phyloP scores from a whole-genome alignment of 2,329 filamentous ascomycete species.

The Neofusicoccum cordaticola region DNA sequence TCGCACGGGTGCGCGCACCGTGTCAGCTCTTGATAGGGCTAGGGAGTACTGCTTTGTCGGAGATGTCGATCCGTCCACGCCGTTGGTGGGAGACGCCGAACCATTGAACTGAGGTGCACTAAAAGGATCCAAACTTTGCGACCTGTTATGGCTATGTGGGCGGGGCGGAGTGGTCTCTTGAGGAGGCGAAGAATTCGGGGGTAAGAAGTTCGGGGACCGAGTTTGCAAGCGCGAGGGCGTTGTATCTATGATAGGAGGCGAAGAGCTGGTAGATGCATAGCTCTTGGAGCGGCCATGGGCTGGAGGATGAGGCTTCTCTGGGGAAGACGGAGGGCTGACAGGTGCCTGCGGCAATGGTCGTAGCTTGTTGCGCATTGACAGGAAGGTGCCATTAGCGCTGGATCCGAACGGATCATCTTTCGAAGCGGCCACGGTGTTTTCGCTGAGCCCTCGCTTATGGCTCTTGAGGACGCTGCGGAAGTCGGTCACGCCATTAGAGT shows the following conservation, averaged over 20 bases:
- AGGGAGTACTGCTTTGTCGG: conserved; percentile 44
- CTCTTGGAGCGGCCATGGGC: conserved; percentile 34
- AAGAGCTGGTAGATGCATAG: conserved; percentile 30
- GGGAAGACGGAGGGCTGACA: conserved; percentile 27
- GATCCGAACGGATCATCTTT: conserved; percentile 45
- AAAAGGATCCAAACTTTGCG: conserved; percentile 25
- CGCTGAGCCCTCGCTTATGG: conserved; percentile 75
- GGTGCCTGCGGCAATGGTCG: conserved; percentile 48
- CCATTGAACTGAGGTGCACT: conserved; percentile 45
- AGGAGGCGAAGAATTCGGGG: not conserved
- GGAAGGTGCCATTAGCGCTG: conserved; percentile 64
- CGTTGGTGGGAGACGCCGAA: conserved; percentile 40
- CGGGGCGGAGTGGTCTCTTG: not conserved
- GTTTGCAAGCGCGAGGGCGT: not conserved
- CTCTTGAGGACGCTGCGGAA: conserved; percentile 46
- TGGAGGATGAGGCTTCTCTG: conserved; percentile 26
- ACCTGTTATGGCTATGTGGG: conserved; percentile 2
- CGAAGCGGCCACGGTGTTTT: conserved; percentile 52
- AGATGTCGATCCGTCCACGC: conserved; percentile 41
- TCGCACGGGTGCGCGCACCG: conserved; percentile 35
- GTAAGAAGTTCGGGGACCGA: not conserved
- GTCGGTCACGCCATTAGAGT: conserved; percentile 66
- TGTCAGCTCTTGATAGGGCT: conserved; percentile 38
- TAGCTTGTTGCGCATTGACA: conserved; percentile 55
- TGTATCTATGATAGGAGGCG: not conserved